Percentiles rank a stretch among this genome's conserved stretches.
Evolutionary conservation across 805 yeast species (phyloP).

Genomic region (Spencermartinsiella europaea): DNA sequence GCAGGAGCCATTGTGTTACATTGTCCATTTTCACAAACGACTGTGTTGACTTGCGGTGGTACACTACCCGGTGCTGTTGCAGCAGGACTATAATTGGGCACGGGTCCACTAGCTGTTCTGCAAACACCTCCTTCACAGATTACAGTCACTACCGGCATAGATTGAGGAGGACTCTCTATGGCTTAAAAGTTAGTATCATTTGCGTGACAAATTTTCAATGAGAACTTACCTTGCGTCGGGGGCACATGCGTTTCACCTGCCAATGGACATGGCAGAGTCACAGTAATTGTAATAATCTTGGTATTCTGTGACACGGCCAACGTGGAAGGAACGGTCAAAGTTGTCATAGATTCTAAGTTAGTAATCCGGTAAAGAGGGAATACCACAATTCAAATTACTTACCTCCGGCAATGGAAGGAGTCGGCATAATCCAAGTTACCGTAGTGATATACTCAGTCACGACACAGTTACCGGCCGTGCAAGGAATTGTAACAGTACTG

Average conservation of each 20-base stretch:
- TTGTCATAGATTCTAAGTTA: conserved; percentile 7
- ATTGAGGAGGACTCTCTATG: neutral
- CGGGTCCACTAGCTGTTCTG: neutral
- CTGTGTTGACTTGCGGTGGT: neutral
- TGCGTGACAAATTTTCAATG: no score
- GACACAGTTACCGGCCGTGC: conserved; percentile 2
- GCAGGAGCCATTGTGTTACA: neutral
- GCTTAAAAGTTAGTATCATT: no score
- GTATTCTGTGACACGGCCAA: conserved; percentile 10
- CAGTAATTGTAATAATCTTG: conserved; percentile 11
- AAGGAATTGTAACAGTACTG: conserved; percentile 7
- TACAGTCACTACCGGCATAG: neutral
- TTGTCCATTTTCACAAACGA: neutral
- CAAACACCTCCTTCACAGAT: neutral
- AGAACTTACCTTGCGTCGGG: no score
- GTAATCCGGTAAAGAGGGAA: neutral
- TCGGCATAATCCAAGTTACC: conserved; percentile 6
- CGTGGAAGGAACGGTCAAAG: conserved; percentile 7
- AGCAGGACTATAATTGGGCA: no score
- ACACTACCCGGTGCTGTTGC: neutral
- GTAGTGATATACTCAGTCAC: conserved; percentile 10
- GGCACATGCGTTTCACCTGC: no score
- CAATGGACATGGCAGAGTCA: conserved; percentile 4
- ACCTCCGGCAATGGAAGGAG: neutral
- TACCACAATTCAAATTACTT: neutral